Percentiles rank a stretch among this genome's conserved stretches.
Evolutionary conservation across 352 stramenopile species (phyloP).

Genomic region (Globisporangium parvum): DNA sequence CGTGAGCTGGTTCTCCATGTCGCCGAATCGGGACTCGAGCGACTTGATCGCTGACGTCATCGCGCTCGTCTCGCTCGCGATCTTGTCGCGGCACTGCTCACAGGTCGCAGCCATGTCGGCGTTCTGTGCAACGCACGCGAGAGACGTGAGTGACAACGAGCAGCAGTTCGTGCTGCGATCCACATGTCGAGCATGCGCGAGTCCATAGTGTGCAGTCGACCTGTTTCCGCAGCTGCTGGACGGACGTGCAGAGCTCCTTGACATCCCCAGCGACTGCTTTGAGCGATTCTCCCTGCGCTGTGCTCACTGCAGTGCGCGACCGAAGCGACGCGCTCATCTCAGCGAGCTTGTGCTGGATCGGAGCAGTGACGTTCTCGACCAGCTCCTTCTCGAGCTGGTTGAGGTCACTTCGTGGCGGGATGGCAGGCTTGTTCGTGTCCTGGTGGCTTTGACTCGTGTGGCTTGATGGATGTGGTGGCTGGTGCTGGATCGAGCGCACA

Average conservation of each 20-base stretch:
- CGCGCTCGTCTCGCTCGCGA: constrained; percentile 13
- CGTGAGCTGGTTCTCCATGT: constrained; percentile 24
- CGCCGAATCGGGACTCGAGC: constrained; percentile 16
- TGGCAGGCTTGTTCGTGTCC: not conserved
- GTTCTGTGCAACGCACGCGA: constrained; percentile 9
- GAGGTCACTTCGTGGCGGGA: constrained; percentile 3
- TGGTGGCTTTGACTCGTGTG: no score
- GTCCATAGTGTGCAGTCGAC: constrained; percentile 1
- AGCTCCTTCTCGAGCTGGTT: constrained; percentile 6
- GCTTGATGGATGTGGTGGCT: not conserved
- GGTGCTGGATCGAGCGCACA: not conserved
- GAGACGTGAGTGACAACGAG: not conserved
- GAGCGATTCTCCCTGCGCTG: constrained; percentile 2
- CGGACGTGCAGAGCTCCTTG: constrained; percentile 1
- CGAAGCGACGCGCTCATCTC: constrained; percentile 4
- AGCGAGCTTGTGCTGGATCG: constrained; percentile 10
- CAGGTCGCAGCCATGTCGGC: constrained; percentile 10
- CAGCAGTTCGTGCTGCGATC: not conserved
- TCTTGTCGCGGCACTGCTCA: constrained; percentile 18
- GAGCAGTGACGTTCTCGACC: constrained; percentile 7
- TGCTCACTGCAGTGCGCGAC: constrained; percentile 1
- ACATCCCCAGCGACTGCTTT: constrained; percentile 6
- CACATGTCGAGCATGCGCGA: not conserved
- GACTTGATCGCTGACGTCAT: constrained; percentile 12
- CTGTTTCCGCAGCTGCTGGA: constrained; percentile 12